Evolutionary conservation across 2,329 filamentous ascomycete species (phyloP).

Genomic region (Aphanocladium album): DNA sequence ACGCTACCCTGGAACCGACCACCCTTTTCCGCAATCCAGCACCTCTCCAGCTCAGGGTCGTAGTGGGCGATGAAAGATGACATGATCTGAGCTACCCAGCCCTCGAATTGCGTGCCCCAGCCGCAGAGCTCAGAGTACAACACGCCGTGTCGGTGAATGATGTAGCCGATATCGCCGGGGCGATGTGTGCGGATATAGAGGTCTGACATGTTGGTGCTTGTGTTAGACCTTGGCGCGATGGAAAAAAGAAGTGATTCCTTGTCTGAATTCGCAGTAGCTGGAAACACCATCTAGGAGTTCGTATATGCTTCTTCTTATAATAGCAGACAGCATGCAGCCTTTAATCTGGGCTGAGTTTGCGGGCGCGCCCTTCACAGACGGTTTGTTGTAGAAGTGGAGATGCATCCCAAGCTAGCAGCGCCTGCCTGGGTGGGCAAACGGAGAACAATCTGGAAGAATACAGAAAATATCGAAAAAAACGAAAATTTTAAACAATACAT

Average conservation of each 20-base stretch:
- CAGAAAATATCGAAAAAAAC: background rate
- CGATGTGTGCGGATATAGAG: constrained; percentile 14
- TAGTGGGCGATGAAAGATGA: constrained; percentile 23
- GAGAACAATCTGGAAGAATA: background rate
- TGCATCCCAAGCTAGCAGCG: background rate
- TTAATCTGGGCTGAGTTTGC: background rate
- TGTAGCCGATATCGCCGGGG: constrained; percentile 22
- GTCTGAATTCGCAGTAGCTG: background rate
- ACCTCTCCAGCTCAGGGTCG: constrained; percentile 20
- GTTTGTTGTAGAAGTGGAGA: background rate
- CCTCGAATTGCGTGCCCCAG: constrained; percentile 20
- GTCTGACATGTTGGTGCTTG: background rate
- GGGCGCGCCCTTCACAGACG: background rate
- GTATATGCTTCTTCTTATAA: too few relatives aligned
- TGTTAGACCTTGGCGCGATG: background rate
- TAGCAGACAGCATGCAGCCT: too few relatives aligned
- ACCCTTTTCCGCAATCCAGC: constrained; percentile 24
- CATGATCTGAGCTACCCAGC: constrained; percentile 18
- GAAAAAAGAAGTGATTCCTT: background rate
- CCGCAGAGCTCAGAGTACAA: constrained; percentile 19
- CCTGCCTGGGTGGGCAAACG: background rate
- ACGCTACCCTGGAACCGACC: constrained; percentile 22
- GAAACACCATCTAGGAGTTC: background rate
- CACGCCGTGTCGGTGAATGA: constrained; percentile 21
- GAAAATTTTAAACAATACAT: background rate